Base-by-base conservation (phyloP, 1,139 yeast species). In the Pneumocystis carinii region DNA sequence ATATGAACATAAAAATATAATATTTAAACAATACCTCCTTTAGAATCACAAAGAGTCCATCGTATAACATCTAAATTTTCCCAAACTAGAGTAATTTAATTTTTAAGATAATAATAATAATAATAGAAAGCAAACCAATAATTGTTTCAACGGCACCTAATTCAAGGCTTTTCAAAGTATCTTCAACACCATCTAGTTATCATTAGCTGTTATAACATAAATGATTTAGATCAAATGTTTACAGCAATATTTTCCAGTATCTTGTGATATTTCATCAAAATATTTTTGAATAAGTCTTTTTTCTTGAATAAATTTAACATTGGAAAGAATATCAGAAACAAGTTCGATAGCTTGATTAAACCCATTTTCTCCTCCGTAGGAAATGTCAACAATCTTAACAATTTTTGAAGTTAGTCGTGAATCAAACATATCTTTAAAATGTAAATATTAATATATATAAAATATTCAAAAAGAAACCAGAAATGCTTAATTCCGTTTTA, bases 291-390 rank as follows among this genome's bases (percentile, higher is more conserved):
- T 85, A 71, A 92, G 83, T 78, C 90, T 90, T 88, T 92, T 92
- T 76, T 92, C 98, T 78, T 92, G 98, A 66, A 92, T 94, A 74
- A 92, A 92, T 76, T 92, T 92, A 70, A 92, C 98, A 74, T 90
- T 92, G 62, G 97, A 87, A 72, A 92, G 81, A 32, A 98, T 87
- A 79, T 92, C 98, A 58, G 97, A 96, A 37, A 97, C 87, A 69
- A 92, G 81, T 76, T 92, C 98, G 72, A 92, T 92, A 62, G 98
- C 98, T 78, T 92, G 98, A 78, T 92, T 92, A 80, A 92, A 92
- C 62, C 98, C 98, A 75, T 92, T 92, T 77, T 92, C 98, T 72
- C 98, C 98, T 75, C 98, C 98, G 73, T 92, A 92, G 2, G 97
- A 90, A 64, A 92, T 87, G 80, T 92, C 98, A 65, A 94, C 98